Conservation (phyloP, 2,329 filamentous ascomycete genomes). For the Epichloe hybrida region DNA sequence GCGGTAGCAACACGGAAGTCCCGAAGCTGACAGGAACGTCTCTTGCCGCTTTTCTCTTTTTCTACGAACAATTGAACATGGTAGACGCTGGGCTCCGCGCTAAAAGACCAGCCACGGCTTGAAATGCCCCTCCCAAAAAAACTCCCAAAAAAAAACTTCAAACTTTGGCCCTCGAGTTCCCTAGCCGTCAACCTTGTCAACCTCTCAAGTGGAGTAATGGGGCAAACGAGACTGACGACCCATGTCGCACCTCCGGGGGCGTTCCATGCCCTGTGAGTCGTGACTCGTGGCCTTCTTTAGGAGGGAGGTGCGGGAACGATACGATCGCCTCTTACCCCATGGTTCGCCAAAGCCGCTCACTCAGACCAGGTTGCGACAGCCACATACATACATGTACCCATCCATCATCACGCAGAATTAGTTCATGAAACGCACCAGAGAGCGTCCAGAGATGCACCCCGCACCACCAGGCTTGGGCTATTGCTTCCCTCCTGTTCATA, state of each 20-base stretch:
- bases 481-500: no score
- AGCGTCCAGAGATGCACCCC: background rate
- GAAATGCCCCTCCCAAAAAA: background rate
- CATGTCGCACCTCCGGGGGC: background rate
- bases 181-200: background rate
- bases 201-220: no score
- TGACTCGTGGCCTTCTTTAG: background rate
- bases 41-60: background rate
- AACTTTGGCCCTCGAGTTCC: background rate
- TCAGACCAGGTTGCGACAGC: slow-evolving; percentile 3
- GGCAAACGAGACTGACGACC: no score
- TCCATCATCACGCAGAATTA: background rate
- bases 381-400: background rate
- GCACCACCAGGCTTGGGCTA: background rate
- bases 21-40: background rate
- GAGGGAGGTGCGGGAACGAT: slow-evolving; percentile 19
- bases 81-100: no score
- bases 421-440: background rate
- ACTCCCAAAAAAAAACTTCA: background rate
- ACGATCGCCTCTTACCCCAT: slow-evolving; percentile 14
- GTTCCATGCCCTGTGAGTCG: background rate
- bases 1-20: background rate
- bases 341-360: slow-evolving; percentile 4
- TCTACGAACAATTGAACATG: background rate
- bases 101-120: no score